phyloP scores from a whole-genome alignment of 441 rosid species.

The Metrosideros polymorpha region DNA sequence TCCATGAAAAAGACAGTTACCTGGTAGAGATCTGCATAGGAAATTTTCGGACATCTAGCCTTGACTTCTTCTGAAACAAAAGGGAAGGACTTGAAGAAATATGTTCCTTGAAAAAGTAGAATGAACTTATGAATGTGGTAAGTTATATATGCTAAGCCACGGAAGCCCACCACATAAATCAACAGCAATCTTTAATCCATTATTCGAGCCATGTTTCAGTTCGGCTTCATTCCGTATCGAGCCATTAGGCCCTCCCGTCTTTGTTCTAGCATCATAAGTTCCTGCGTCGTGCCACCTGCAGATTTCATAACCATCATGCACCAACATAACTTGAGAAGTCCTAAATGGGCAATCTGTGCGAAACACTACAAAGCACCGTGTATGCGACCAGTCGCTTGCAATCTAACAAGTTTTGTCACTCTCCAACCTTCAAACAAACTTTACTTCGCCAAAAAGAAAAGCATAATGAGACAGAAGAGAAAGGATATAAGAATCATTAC shows the following conservation, averaged over 20 bases:
- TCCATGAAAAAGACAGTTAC: constrained; percentile 8
- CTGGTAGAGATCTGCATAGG: constrained; percentile 86
- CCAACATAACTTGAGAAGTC: neutral
- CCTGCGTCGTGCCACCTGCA: constrained; percentile 94
- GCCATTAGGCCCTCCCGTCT: constrained; percentile 84
- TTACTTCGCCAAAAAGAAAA: neutral
- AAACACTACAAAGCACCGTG: neutral
- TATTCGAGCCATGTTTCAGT: constrained; percentile 38
- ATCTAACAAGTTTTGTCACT: neutral
- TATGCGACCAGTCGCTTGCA: neutral
- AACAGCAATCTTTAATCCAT: constrained; percentile 53
- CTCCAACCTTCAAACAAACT: neutral
- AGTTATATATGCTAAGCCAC: neutral
- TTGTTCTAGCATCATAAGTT: constrained; percentile 65
- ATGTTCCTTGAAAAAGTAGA: neutral
- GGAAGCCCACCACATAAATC: constrained; percentile 58
- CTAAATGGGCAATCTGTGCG: neutral
- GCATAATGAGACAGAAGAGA: neutral
- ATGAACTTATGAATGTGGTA: neutral
- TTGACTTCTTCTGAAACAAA: constrained; percentile 51
- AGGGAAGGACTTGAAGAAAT: neutral
- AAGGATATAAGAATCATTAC: constrained; percentile 18
- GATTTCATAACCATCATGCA: neutral
- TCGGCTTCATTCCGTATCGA: constrained; percentile 56
- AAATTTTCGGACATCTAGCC: constrained; percentile 44